A percentile compares a stretch with the other conserved stretches of the same genome.
phyloP scores from a whole-genome alignment of 441 rosid species.

The Erysimum cheiri region DNA sequence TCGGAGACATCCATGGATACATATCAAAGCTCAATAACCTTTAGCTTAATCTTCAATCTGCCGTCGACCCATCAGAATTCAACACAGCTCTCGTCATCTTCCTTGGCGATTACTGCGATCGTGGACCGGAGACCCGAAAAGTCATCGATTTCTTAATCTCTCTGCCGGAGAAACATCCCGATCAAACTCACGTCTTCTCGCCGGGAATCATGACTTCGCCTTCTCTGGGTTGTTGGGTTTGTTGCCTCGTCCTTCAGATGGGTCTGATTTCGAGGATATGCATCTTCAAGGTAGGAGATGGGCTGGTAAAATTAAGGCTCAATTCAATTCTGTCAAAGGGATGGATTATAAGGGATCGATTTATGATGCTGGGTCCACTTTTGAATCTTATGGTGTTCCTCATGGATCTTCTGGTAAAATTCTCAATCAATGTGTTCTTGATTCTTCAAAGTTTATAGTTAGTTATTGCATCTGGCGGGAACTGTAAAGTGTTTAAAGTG shows the following conservation, averaged over 20 bases:
- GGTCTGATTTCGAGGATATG: conserved; percentile 64
- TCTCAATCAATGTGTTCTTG: background rate
- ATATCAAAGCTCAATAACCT: conserved; percentile 66
- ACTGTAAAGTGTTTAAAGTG: background rate
- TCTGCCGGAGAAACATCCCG: conserved; percentile 62
- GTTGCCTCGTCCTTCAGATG: conserved; percentile 59
- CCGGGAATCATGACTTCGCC: conserved; percentile 86
- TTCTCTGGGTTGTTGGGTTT: conserved; percentile 70
- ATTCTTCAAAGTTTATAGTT: background rate
- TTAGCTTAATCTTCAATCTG: conserved; percentile 77
- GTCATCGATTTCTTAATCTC: conserved; percentile 73
- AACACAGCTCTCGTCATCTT: conserved; percentile 70
- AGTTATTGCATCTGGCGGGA: background rate
- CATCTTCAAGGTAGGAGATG: conserved; percentile 85
- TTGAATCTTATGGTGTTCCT: conserved; percentile 82
- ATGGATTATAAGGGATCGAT: conserved; percentile 64
- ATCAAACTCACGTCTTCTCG: conserved; percentile 71
- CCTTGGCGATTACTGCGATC: conserved; percentile 95
- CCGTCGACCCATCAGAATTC: conserved; percentile 56
- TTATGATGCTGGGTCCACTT: conserved; percentile 83
- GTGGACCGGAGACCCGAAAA: conserved; percentile 77
- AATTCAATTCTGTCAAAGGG: conserved; percentile 62
- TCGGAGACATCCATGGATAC: conserved; percentile 93
- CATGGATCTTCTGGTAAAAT: conserved; percentile 83
- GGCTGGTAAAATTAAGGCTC: conserved; percentile 54